These are phyloP conservation scores for Tricholoma sp. DNA, from an alignment of 768 basidiomycete species.

Conservation along the genomic window DNA sequence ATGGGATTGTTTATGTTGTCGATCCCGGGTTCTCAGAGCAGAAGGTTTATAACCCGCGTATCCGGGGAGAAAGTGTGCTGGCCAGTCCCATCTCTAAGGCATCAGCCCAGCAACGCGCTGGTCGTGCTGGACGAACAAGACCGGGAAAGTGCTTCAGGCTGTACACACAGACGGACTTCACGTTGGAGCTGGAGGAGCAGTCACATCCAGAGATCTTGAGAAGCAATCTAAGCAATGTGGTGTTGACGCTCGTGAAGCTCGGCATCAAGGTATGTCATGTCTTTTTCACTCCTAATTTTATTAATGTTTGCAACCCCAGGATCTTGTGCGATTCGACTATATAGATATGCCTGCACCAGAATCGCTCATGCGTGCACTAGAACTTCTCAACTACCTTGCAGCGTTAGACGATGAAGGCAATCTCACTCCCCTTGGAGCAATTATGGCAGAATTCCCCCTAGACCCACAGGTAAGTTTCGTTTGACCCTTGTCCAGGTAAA, in stretches of 20 bases:
- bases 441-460: conserved; percentile 98
- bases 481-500: background rate
- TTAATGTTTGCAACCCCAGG: conserved; percentile 33
- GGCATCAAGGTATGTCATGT: conserved; percentile 69
- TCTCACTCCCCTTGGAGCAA: conserved; percentile 76
- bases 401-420: conserved; percentile 95
- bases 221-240: conserved; percentile 90
- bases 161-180: conserved; percentile 97
- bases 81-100: conserved; percentile 97
- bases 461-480: conserved; percentile 78
- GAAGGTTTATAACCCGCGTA: conserved; percentile 97
- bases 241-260: conserved; percentile 89
- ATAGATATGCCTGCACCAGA: conserved; percentile 94
- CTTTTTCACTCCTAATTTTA: background rate
- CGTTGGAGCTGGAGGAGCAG: conserved; percentile 93
- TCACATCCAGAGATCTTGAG: conserved; percentile 95
- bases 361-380: conserved; percentile 94
- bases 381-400: conserved; percentile 86
- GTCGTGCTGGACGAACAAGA: conserved; percentile 92
- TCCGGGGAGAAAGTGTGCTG: conserved; percentile 91
- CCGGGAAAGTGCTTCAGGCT: conserved; percentile 97
- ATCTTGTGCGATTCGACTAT: conserved; percentile 84
- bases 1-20: conserved; percentile 99
- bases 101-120: conserved; percentile 92
- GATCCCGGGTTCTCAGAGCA: conserved; percentile 98